Evolutionary conservation across 164 flowering plant species (phyloP).

Genomic region (Aristolochia contorta): DNA sequence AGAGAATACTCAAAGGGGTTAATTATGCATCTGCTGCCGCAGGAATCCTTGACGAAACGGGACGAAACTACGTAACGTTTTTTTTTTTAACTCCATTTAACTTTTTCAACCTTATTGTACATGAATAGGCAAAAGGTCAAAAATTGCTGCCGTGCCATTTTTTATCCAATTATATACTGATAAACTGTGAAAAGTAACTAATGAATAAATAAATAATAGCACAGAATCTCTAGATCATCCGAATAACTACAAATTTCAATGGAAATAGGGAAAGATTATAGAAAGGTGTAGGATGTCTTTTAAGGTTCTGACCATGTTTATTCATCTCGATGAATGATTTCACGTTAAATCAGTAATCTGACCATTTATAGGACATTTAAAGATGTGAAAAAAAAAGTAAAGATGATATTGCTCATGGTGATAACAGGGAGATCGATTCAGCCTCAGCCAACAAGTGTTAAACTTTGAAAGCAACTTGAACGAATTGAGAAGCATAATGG

Average conservation of each 20-base stretch:
- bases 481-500: constrained; percentile 9
- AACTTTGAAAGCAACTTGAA: constrained; percentile 9
- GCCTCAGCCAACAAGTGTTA: constrained; percentile 11
- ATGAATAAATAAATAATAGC: neutral
- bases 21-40: constrained; percentile 97
- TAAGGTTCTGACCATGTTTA: neutral
- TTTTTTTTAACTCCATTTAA: too few species aligned
- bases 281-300: neutral
- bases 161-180: too few species aligned
- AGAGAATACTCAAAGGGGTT: constrained; percentile 56
- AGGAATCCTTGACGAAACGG: constrained; percentile 83
- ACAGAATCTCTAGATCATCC: too few species aligned
- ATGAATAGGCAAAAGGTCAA: too few species aligned
- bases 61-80: constrained; percentile 60
- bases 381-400: too few species aligned
- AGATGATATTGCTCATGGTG: neutral
- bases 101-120: too few species aligned
- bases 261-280: too few species aligned
- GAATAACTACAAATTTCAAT: too few species aligned
- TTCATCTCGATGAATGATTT: neutral
- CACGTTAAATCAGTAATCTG: too few species aligned
- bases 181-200: neutral
- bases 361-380: too few species aligned
- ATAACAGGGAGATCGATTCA: constrained; percentile 7
- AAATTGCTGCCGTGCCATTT: too few species aligned